Evolutionary conservation across 352 stramenopile genomes (phyloP).

Genomic region (Phytophthora quininea): DNA sequence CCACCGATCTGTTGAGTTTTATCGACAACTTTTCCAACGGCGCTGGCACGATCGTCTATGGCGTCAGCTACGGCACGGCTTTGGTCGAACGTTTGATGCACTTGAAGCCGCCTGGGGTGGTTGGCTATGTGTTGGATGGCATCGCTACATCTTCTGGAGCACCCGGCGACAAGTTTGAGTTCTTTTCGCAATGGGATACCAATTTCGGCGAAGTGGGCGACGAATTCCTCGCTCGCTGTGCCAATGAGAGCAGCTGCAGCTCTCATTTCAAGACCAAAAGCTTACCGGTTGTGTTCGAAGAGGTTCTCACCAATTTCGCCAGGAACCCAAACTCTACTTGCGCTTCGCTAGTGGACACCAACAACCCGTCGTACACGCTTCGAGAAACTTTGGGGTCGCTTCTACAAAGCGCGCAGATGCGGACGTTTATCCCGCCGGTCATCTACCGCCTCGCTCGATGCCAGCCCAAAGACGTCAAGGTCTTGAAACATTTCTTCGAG

Average conservation of each 20-base stretch:
- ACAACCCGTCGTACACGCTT: slow-evolving; percentile 15
- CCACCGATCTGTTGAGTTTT: slow-evolving; percentile 24
- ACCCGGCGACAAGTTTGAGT: slow-evolving; percentile 21
- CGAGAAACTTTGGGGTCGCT: slow-evolving; percentile 26
- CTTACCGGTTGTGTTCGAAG: slow-evolving; percentile 6
- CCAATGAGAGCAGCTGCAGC: slow-evolving; percentile 15
- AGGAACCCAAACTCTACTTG: slow-evolving; percentile 20
- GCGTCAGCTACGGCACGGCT: slow-evolving; percentile 47
- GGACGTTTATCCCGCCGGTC: slow-evolving; percentile 35
- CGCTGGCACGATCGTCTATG: slow-evolving; percentile 29
- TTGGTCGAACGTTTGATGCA: slow-evolving; percentile 51
- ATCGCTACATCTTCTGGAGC: slow-evolving; percentile 34
- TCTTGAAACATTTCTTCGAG: slow-evolving; percentile 21
- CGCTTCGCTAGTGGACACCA: background rate
- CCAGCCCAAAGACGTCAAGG: slow-evolving; percentile 12
- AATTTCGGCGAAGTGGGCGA: slow-evolving; percentile 35
- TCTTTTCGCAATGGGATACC: slow-evolving; percentile 38
- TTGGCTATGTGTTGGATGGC: slow-evolving; percentile 30
- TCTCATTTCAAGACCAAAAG: slow-evolving; percentile 9
- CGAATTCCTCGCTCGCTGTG: slow-evolving; percentile 23
- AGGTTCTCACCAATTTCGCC: slow-evolving; percentile 16
- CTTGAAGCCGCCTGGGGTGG: slow-evolving; percentile 20
- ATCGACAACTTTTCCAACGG: slow-evolving; percentile 17
- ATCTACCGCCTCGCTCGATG: slow-evolving; percentile 35
- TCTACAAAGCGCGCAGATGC: slow-evolving; percentile 13